A percentile compares a stretch with the other conserved stretches of the same genome.
Evolutionary conservation across 2,329 filamentous ascomycete species (phyloP).

Genomic region (Alternaria rosae): DNA sequence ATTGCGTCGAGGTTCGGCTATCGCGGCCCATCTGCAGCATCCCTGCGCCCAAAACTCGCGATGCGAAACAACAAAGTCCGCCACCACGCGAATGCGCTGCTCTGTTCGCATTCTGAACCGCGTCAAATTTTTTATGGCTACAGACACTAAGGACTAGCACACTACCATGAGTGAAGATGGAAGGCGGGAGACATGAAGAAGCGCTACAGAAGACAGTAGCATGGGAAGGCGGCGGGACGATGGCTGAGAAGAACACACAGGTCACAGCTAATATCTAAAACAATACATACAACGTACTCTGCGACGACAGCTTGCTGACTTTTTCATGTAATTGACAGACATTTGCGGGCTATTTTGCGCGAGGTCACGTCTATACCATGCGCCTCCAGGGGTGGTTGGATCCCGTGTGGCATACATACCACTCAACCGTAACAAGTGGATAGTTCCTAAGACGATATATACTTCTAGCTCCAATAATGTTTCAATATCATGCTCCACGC

Average conservation of each 20-base stretch:
- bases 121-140: accelerated
- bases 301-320: neutral
- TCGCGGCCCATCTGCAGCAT: neutral
- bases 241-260: neutral
- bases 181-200: neutral
- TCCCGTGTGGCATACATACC: too few species aligned
- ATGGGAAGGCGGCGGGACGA: neutral
- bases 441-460: too few species aligned
- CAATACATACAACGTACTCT: neutral
- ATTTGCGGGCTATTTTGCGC: neutral
- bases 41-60: neutral
- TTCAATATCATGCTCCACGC: too few species aligned
- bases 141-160: neutral
- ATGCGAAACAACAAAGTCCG: neutral
- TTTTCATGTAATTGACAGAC: neutral
- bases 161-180: neutral
- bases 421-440: too few species aligned
- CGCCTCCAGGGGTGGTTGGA: too few species aligned
- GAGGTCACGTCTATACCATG: neutral
- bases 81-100: neutral
- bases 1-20: neutral
- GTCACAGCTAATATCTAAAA: neutral
- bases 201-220: neutral
- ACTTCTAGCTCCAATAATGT: too few species aligned
- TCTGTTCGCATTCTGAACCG: neutral